Percentiles rank a stretch among this genome's conserved stretches.
Conservation (phyloP, 2,329 filamentous ascomycete species). For the Cladophialophora carrionii region DNA sequence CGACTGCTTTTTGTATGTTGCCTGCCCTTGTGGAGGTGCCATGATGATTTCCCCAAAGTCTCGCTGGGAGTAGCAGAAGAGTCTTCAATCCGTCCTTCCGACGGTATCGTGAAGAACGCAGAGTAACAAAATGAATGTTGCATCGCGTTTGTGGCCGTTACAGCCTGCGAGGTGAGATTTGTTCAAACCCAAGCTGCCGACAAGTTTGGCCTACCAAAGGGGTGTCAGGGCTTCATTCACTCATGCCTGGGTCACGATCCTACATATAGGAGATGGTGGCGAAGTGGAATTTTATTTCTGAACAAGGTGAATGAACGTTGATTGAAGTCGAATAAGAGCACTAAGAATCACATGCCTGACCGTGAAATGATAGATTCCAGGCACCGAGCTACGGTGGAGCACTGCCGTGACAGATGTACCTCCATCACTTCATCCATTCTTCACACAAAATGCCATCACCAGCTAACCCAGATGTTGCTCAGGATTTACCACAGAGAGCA, state of each 20-base stretch:
- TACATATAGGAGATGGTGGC: neutral
- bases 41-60: conserved; percentile 44
- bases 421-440: no score
- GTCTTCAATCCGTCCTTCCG: conserved; percentile 14
- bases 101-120: conserved; percentile 21
- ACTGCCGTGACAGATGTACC: no score
- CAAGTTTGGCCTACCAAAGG: neutral
- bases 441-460: no score
- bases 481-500: no score
- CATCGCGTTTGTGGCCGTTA: conserved; percentile 18
- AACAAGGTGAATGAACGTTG: neutral
- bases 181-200: neutral
- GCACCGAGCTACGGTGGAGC: neutral
- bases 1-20: conserved; percentile 94
- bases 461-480: no score
- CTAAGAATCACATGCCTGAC: neutral
- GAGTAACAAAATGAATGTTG: conserved; percentile 11
- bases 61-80: neutral
- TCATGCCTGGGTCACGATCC: neutral
- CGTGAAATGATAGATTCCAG: neutral
- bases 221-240: neutral
- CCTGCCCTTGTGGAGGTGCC: conserved; percentile 66
- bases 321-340: neutral
- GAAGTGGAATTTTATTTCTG: neutral
- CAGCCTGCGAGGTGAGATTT: neutral